Evolutionary conservation across 1,284 basidiomycete species (phyloP), one percentile per base, ranked within the genome.

Genomic region (Pyrrhoderma lamaoense): DNA sequence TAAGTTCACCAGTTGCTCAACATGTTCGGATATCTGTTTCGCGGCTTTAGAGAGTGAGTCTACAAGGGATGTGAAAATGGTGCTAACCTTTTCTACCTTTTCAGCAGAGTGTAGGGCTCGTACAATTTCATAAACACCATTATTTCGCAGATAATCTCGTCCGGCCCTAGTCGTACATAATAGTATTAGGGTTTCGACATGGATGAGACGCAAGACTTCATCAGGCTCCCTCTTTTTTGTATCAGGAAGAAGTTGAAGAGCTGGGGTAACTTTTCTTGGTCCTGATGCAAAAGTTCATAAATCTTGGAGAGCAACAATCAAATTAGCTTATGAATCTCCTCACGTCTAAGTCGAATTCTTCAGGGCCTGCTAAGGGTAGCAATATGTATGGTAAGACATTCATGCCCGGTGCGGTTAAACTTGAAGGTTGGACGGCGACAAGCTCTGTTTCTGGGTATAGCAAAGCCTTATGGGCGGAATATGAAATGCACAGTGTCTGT

Each of bases 291-390:
- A 35, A 37, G n/a, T 45, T 31, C 14, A 13, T 23, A 13, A 51
- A 43, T 14, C 38, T 22, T 37, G 31, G 19, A 40, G 49, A 35
- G 50, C 46, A 47, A 22, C 45, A 25, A 46, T 44, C 34, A 19
- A n/a, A n/a, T n/a, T n/a, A n/a, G n/a, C n/a, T n/a, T 46, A 8
- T 19, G 43, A 31, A 36, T 8, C 14, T 4, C 60, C 70, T 53
- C 58, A 88, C 89, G 58, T 95, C 93, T 1, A 93, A 73, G 55
- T 95, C 91, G 56, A 90, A 84, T 65, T 98, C 95, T 65, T 97
- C 93, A 1, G 93, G 88, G 3, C 94, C 94, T 56, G 94, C 93
- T 2, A 99, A 75, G 0, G 95, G 95, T 3, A 95, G 77, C 1
- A 99, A 73, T 8, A 99, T 74, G 60, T 82, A 87, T 0, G 89